phyloP scores from a whole-genome alignment of 257 asterid genomes.

The Echium plantagineum region DNA sequence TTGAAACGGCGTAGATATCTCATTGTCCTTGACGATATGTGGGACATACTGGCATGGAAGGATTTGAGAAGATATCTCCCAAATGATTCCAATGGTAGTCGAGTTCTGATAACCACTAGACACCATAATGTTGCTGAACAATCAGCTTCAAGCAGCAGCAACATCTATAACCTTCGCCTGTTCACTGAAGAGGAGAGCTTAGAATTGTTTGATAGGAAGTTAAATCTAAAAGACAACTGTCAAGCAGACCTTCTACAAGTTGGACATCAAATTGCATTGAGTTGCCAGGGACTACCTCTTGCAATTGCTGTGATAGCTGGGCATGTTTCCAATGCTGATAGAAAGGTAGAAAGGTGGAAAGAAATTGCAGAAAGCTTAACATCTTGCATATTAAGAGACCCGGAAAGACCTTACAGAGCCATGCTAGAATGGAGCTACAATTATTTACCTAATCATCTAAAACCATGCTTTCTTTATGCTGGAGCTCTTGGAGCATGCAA shows the following conservation, averaged over 20 bases:
- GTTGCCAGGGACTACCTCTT: slow-evolving; percentile 3
- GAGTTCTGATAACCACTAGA: slow-evolving; percentile 5
- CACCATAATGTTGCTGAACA: not conserved
- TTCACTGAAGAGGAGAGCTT: not conserved
- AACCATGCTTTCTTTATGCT: slow-evolving; percentile 3
- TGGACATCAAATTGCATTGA: not conserved
- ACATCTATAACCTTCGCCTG: accelerated
- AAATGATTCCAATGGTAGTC: not conserved
- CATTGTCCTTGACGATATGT: not conserved
- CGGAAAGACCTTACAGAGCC: not conserved
- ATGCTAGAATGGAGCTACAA: slow-evolving; percentile 6
- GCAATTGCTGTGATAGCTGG: not conserved
- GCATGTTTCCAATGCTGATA: not conserved
- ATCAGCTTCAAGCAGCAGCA: not conserved
- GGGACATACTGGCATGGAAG: not conserved
- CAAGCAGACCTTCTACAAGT: not conserved
- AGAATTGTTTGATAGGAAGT: not conserved
- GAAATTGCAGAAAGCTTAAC: not conserved
- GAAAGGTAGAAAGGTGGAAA: not conserved
- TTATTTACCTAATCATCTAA: slow-evolving; percentile 7
- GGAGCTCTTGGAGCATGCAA: not conserved
- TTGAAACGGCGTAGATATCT: slow-evolving; percentile 8
- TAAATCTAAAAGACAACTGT: not conserved
- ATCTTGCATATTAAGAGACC: accelerated
- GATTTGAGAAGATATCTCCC: not conserved